These are phyloP conservation scores for Ceratocystis cubensis DNA, from an alignment of 2,329 filamentous ascomycete species.

Conservation along the genomic window DNA sequence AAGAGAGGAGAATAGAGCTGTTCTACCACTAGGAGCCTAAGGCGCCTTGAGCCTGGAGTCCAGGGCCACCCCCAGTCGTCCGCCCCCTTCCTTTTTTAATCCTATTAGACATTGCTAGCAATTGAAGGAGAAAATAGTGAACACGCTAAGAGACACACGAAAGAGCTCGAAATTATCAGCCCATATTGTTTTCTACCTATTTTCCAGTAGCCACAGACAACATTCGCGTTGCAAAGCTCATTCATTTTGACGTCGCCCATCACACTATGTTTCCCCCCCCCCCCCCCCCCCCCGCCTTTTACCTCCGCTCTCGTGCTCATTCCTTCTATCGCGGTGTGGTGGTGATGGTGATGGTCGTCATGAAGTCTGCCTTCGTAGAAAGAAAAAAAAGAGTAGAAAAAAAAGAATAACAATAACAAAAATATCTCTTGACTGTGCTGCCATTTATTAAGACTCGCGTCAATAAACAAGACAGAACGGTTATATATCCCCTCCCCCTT, in stretches of 20 bases:
- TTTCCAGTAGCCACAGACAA: too few species aligned
- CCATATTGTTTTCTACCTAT: too few species aligned
- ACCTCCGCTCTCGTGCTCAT: background rate
- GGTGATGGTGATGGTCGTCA: background rate
- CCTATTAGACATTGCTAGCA: too few species aligned
- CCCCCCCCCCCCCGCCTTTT: background rate
- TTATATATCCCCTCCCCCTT: background rate
- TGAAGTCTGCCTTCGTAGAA: background rate
- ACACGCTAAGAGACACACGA: too few species aligned
- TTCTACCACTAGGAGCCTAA: too few species aligned
- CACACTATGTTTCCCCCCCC: background rate
- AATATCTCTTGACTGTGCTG: background rate
- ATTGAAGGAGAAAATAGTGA: too few species aligned
- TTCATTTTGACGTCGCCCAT: too few species aligned
- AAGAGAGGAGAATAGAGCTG: background rate
- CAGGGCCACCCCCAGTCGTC: too few species aligned
- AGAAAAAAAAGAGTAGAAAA: background rate
- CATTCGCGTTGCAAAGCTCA: background rate
- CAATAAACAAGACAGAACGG: slow-evolving; percentile 2
- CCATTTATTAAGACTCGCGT: slow-evolving; percentile 1
- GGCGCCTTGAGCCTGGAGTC: too few species aligned
- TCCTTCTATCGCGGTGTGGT: background rate
- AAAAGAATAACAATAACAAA: background rate
- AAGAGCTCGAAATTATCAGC: too few species aligned
- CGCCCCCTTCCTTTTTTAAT: too few species aligned